Base-by-base conservation (phyloP, 164 flowering plant species). In the Piper betle region DNA sequence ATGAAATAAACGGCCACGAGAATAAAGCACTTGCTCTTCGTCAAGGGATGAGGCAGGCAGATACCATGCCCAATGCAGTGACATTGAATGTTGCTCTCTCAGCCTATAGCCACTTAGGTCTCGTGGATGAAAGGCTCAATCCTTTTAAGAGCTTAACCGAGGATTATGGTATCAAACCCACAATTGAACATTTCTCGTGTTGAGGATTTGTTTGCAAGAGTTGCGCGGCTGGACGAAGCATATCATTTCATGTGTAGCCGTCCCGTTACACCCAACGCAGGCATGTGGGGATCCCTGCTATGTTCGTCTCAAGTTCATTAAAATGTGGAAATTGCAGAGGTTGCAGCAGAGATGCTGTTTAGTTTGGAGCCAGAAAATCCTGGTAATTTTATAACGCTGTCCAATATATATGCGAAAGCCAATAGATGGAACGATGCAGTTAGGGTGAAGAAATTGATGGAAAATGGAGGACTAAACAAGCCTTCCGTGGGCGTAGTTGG, bases 81-180 rank as follows among this genome's bases (percentile, higher is more conserved):
- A 83, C 85, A 18, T 77, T 81, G 52, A 81, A 79, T 41, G 75
- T 78, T 33, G 74, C 68, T 5, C 73, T 83, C 4, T 72, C 88
- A 6, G 84, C 85, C 62, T 83, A 84, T 69, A 80, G 76, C 71
- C 85, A 83, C 67, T 75, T 84, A n/a, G 88, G 88, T 63, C 77
- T 81, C 38, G 73, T 80, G 25, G 76, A 78, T 53, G 81, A 81
- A 54, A 85, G 81, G 54, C 63, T 80, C 1, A 50, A 77, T n/a
- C 57, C 75, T 38, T 83, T 81, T 63, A n/a, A 74, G 58, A 70
- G 73, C 62, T 68, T 79, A 69, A 64, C 9, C 25, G 60, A 4
- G 37, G 74, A 79, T 38, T 73, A 59, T 63, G 64, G 60, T 12
- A 61, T 78, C 19, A 37, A 38, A n/a, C 83, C 81, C 0, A 58